phyloP scores from a whole-genome alignment of 2,329 filamentous ascomycete genomes.

The Emergomyces orientalis region DNA sequence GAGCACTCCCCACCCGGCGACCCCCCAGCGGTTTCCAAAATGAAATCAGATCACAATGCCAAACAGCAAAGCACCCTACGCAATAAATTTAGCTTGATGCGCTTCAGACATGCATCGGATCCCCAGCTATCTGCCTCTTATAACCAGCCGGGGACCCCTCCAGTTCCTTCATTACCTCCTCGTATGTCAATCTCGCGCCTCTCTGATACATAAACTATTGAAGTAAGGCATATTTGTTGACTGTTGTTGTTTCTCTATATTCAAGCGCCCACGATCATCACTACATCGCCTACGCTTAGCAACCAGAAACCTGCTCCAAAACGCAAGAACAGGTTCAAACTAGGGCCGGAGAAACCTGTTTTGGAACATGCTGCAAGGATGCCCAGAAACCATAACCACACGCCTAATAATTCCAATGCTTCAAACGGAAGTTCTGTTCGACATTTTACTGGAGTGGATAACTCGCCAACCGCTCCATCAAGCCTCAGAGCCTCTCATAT shows the following conservation, averaged over 20 bases:
- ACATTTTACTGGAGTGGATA: background rate
- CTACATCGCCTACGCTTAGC: constrained; percentile 70
- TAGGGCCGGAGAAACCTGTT: constrained; percentile 23
- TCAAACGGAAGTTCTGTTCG: constrained; percentile 6
- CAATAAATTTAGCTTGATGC: constrained; percentile 58
- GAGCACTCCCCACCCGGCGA: background rate
- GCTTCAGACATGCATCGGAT: constrained; percentile 87
- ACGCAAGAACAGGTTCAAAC: constrained; percentile 34
- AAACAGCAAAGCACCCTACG: constrained; percentile 15
- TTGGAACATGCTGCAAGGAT: constrained; percentile 24
- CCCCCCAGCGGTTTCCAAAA: background rate
- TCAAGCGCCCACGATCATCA: constrained; percentile 63
- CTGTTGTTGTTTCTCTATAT: constrained; percentile 9
- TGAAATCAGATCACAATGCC: constrained; percentile 1
- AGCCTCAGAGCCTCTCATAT: constrained; percentile 37
- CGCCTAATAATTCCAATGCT: constrained; percentile 7
- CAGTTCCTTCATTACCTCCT: constrained; percentile 32
- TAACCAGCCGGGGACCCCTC: constrained; percentile 47
- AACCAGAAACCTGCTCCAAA: constrained; percentile 43
- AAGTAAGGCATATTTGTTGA: background rate
- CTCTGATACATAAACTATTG: constrained; percentile 4
- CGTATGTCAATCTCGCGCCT: constrained; percentile 22
- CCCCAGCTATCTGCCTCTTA: constrained; percentile 74
- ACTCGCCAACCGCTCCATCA: constrained; percentile 24
- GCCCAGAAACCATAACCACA: constrained; percentile 8